Conservation (phyloP, 1,139 yeast species). For the Saccharomyces hybrid region DNA sequence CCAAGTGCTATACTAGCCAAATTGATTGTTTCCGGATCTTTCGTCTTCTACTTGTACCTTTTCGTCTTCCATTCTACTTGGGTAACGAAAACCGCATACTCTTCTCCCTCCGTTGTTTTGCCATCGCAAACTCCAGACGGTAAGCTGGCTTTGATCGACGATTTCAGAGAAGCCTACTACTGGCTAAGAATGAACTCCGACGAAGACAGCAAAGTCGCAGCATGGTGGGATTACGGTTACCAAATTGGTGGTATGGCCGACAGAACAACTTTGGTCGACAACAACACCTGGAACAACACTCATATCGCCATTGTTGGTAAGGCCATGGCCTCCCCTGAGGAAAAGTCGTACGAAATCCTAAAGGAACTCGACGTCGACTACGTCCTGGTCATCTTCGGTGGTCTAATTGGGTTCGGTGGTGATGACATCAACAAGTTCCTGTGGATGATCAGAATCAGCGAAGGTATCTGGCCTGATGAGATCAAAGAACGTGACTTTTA, state of each 20-base stretch:
- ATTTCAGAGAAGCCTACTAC: constrained; percentile 96
- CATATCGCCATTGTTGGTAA: constrained; percentile 99
- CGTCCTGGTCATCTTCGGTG: constrained; percentile 89
- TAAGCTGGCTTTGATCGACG: constrained; percentile 77
- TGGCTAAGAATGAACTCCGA: constrained; percentile 98
- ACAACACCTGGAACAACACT: constrained; percentile 98
- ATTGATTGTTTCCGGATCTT: constrained; percentile 56
- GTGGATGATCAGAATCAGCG: constrained; percentile 98
- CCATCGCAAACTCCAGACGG: constrained; percentile 82
- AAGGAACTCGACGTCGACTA: constrained; percentile 92
- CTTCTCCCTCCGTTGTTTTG: constrained; percentile 95
- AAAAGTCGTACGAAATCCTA: constrained; percentile 78
- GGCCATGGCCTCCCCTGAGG: constrained; percentile 91
- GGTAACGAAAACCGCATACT: constrained; percentile 93
- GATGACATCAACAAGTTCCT: constrained; percentile 94
- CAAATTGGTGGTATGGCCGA: constrained; percentile 99
- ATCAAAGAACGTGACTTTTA: constrained; percentile 78
- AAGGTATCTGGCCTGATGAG: constrained; percentile 99
- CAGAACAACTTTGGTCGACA: constrained; percentile 94
- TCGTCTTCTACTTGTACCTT: constrained; percentile 63
- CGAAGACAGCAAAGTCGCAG: constrained; percentile 91
- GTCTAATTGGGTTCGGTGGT: constrained; percentile 87
- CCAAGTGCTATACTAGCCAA: constrained; percentile 12
- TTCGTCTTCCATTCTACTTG: constrained; percentile 95
- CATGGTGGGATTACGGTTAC: constrained; percentile 99